Evolutionary conservation across 129 eudicot species (phyloP), one percentile per base, ranked within the genome.

Genomic region (Glebionis coronaria): DNA sequence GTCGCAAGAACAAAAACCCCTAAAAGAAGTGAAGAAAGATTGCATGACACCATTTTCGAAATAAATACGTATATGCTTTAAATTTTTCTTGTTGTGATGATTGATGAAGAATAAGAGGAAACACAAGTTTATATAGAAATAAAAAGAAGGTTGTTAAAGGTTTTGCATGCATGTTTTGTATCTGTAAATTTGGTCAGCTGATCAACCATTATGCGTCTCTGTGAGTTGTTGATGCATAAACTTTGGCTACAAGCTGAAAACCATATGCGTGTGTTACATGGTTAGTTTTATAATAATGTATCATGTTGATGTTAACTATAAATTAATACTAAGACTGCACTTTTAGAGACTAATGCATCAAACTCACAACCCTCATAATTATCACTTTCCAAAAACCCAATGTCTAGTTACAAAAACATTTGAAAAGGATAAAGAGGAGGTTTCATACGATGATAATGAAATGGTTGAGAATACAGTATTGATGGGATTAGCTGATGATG

Each of bases 101-200:
- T 44, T 49, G 28, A n/a, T n/a, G n/a, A n/a, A n/a, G n/a, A n/a
- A n/a, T n/a, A n/a, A 67, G 62, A 68, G 70, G 62, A 67, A 42
- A 14, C 13, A 35, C 25, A 63, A 40, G 69, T 67, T 67, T 75
- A 58, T 67, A 63, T 68, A 75, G 69, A 74, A 47, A 16, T 25
- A 4, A 66, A 64, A 70, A 77, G 13, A 16, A 10, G 13, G 16
- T 18, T 63, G 8, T 50, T 65, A 47, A 80, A 66, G 0, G 45
- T 60, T 61, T 58, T 70, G 42, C 42, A 35, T 69, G 73, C 61
- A 65, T 67, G 51, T 56, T n/a, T 78, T 25, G 63, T 78, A 50
- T 62, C 62, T 63, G 80, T 68, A 76, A 15, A 79, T 82, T 85
- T 68, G 90, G 78, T 82, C 67, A 76, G 72, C 82, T 70, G 70